Percentiles rank a stretch among this genome's conserved stretches.
These are phyloP conservation scores for Ophiostoma sp. DNA, from an alignment of 2,329 filamentous ascomycete species.

Conservation along the genomic window DNA sequence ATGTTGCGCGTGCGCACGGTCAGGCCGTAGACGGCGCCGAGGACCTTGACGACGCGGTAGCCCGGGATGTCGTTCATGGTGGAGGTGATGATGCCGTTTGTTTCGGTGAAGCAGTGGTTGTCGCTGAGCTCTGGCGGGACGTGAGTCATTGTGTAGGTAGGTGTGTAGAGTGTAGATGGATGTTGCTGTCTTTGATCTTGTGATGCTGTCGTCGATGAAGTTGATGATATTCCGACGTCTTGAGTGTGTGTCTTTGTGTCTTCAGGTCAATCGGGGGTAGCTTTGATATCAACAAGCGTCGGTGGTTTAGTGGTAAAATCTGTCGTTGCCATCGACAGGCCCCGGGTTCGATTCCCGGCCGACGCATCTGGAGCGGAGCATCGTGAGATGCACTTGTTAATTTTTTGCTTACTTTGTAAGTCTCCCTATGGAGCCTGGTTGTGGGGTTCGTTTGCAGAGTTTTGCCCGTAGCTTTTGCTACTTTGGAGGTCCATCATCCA, in stretches of 20 bases:
- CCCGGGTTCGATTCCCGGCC: not conserved
- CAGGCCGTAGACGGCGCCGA: slow-evolving; percentile 49
- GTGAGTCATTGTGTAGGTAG: not conserved
- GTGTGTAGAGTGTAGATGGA: not conserved
- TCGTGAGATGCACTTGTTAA: not conserved
- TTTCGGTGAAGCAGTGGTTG: slow-evolving; percentile 50
- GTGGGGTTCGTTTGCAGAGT: no score
- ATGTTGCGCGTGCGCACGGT: slow-evolving; percentile 49
- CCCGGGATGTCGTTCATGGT: slow-evolving; percentile 61
- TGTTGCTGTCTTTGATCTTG: no score
- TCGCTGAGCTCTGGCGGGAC: slow-evolving; percentile 33
- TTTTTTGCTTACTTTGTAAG: not conserved
- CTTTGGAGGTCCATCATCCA: no score
- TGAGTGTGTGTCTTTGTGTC: no score
- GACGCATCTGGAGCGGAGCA: not conserved
- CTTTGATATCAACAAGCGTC: not conserved
- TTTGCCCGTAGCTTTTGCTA: no score
- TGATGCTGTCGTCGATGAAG: no score
- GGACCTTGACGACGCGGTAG: slow-evolving; percentile 52
- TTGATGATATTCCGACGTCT: no score
- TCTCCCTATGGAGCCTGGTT: not conserved
- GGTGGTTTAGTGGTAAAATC: slow-evolving; percentile 1
- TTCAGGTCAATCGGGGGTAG: no score
- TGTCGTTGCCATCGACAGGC: slow-evolving; percentile 4
- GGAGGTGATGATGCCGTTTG: slow-evolving; percentile 55